Evolutionary conservation across 805 yeast species (phyloP).

Genomic region (Lipomyces anomalus): DNA sequence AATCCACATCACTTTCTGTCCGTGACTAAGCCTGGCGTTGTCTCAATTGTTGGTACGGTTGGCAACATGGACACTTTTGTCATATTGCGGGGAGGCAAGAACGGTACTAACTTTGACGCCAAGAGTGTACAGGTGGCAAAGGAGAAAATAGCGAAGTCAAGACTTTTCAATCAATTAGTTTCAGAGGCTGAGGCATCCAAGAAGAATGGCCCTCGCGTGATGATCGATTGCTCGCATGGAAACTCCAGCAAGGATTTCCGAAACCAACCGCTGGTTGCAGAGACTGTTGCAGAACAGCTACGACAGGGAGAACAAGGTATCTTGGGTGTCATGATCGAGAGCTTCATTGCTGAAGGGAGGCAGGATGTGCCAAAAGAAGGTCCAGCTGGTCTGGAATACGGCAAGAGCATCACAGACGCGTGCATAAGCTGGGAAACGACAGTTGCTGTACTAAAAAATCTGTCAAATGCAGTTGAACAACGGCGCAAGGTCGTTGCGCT

Average conservation of each 20-base stretch:
- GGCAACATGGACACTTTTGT: conserved; percentile 90
- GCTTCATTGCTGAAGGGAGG: conserved; percentile 85
- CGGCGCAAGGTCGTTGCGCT: conserved; percentile 46
- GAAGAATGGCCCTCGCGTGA: conserved; percentile 54
- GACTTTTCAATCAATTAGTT: conserved; percentile 28
- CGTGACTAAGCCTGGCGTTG: conserved; percentile 93
- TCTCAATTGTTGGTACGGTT: conserved; percentile 91
- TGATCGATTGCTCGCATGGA: conserved; percentile 98
- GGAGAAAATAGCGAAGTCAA: conserved; percentile 39
- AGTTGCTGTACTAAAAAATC: conserved; percentile 57
- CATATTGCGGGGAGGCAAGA: conserved; percentile 92
- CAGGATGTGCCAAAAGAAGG: conserved; percentile 56
- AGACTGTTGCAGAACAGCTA: conserved; percentile 71
- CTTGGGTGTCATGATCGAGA: conserved; percentile 96
- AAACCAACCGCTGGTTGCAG: conserved; percentile 89
- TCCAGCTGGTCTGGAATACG: conserved; percentile 71
- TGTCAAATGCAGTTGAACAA: conserved; percentile 72
- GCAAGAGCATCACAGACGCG: conserved; percentile 95
- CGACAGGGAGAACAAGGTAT: conserved; percentile 65
- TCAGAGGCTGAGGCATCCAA: conserved; percentile 32
- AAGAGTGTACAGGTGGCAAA: conserved; percentile 64
- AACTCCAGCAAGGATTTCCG: conserved; percentile 85
- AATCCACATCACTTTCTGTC: conserved; percentile 91
- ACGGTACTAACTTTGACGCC: conserved; percentile 84
- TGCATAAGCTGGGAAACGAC: conserved; percentile 91